Conservation (phyloP, 306 rosid species). For the Abrus pulchellus region DNA sequence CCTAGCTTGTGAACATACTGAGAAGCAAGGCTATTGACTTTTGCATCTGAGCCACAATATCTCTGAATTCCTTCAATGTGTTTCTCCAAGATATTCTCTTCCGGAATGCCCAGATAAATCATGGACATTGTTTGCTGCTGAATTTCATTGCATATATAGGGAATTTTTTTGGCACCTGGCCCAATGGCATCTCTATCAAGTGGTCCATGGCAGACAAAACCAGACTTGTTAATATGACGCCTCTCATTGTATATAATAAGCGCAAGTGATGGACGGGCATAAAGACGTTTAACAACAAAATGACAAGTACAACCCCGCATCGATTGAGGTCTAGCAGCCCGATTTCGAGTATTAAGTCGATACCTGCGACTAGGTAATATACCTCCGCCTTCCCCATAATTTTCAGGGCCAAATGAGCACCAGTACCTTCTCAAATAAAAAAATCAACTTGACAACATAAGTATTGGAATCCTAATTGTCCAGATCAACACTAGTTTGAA, state of each 20-base stretch:
- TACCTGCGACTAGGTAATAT: constrained; percentile 91
- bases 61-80: constrained; percentile 93
- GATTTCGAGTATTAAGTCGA: constrained; percentile 94
- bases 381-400: constrained; percentile 93
- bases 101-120: constrained; percentile 97
- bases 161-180: constrained; percentile 86
- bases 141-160: constrained; percentile 90
- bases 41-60: constrained; percentile 85
- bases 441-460: constrained; percentile 33
- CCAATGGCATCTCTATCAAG: constrained; percentile 97
- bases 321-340: constrained; percentile 98
- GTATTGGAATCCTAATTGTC: constrained; percentile 19
- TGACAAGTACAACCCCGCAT: constrained; percentile 97
- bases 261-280: constrained; percentile 88
- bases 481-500: not conserved
- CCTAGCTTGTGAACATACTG: constrained; percentile 95
- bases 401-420: constrained; percentile 99
- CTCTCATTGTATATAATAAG: constrained; percentile 81
- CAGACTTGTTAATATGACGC: constrained; percentile 87
- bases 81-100: constrained; percentile 90
- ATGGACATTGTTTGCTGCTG: constrained; percentile 98
- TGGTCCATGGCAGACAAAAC: constrained; percentile 95
- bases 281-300: constrained; percentile 88
- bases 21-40: constrained; percentile 85
- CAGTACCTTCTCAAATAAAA: constrained; percentile 75